A percentile compares a stretch with the other conserved stretches of the same genome.
These are phyloP conservation scores for Canavalia gladiata DNA, from an alignment of 306 rosid species.

Conservation along the genomic window DNA sequence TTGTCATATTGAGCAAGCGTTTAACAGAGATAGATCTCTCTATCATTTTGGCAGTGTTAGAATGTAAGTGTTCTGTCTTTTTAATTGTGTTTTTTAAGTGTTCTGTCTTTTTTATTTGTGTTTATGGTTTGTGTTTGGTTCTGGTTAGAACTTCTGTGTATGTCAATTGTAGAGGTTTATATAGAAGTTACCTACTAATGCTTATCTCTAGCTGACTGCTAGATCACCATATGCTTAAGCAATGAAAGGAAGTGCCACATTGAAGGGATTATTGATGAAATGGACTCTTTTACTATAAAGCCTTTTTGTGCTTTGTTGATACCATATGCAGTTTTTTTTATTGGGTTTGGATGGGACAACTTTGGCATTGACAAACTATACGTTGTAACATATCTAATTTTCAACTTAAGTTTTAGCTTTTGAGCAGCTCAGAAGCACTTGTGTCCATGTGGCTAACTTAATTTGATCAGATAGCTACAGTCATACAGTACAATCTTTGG, in stretches of 20 bases:
- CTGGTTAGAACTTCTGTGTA: conserved; percentile 16
- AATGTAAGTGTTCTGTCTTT: conserved; percentile 65
- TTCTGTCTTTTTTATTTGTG: conserved; percentile 14
- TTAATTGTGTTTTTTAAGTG: conserved; percentile 54
- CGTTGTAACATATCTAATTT: conserved; percentile 1
- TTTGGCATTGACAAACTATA: conserved; percentile 21
- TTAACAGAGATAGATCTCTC: conserved; percentile 85
- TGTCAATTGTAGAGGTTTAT: conserved; percentile 6
- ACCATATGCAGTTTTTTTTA: conserved; percentile 28
- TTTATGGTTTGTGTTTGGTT: conserved; percentile 35
- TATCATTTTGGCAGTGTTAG: conserved; percentile 75
- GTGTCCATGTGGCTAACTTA: conserved; percentile 8
- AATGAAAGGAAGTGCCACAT: conserved; percentile 26
- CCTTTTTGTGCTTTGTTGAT: conserved; percentile 25
- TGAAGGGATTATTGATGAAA: conserved; percentile 15
- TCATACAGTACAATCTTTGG: background rate
- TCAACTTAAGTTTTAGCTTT: conserved; percentile 19
- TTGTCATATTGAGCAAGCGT: conserved; percentile 76
- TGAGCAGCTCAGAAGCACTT: conserved; percentile 10
- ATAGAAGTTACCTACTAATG: conserved; percentile 10
- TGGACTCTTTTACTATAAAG: background rate
- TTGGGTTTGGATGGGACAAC: background rate
- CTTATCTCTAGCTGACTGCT: conserved; percentile 18
- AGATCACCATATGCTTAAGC: conserved; percentile 28
- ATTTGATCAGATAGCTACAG: conserved; percentile 26